These are phyloP conservation scores for Geotrichum siamense DNA, from an alignment of 1,139 yeast species.

Conservation along the genomic window DNA sequence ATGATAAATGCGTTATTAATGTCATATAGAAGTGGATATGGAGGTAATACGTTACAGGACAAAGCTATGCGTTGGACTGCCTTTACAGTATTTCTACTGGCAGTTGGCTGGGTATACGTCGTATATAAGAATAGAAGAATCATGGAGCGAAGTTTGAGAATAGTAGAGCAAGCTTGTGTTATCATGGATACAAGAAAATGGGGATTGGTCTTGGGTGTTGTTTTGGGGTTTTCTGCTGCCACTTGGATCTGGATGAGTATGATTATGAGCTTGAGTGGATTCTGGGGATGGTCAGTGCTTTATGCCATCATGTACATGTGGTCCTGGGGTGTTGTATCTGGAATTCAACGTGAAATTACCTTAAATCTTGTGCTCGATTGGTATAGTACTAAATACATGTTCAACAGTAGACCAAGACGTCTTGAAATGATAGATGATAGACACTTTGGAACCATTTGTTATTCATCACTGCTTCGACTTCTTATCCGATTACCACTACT, in stretches of 20 bases:
- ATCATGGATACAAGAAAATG: conserved; percentile 34
- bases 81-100: conserved; percentile 31
- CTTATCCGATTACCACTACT: conserved; percentile 35
- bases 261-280: conserved; percentile 30
- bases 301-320: conserved; percentile 38
- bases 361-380: conserved; percentile 37
- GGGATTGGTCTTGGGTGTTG: conserved; percentile 29
- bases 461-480: conserved; percentile 32
- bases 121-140: conserved; percentile 32
- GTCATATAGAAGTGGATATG: conserved; percentile 34
- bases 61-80: conserved; percentile 36
- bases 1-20: conserved; percentile 31
- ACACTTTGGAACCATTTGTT: conserved; percentile 38
- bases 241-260: conserved; percentile 36
- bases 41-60: conserved; percentile 35
- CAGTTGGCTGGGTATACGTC: conserved; percentile 32
- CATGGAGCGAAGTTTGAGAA: conserved; percentile 35
- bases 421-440: conserved; percentile 4
- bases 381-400: conserved; percentile 37
- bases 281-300: conserved; percentile 34
- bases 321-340: conserved; percentile 40
- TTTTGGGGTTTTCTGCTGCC: conserved; percentile 29
- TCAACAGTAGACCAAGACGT: conserved; percentile 24
- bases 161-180: conserved; percentile 34
- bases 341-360: conserved; percentile 34